Evolutionary conservation across 148 eudicot genomes (phyloP).

Genomic region (Amaranthus hypochondriacus): DNA sequence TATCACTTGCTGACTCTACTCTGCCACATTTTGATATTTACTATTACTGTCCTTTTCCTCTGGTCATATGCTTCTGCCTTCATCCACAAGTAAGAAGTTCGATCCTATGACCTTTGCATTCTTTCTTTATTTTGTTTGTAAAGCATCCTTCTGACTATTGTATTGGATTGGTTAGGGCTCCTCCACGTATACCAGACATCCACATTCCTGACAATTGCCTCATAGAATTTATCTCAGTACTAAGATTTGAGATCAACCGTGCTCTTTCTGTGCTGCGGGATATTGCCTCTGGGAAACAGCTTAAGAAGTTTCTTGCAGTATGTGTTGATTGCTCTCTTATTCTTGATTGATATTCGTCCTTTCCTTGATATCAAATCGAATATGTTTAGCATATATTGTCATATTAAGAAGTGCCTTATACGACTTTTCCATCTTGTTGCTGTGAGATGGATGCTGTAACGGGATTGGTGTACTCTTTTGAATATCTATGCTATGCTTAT

Average conservation of each 20-base stretch:
- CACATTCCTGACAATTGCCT: constrained; percentile 61
- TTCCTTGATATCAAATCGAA: not conserved
- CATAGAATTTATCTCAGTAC: constrained; percentile 59
- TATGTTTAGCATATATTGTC: not conserved
- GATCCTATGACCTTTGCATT: not conserved
- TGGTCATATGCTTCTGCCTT: constrained; percentile 84
- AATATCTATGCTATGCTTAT: not conserved
- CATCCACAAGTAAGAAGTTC: constrained; percentile 65
- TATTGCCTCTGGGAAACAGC: constrained; percentile 82
- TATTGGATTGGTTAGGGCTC: constrained; percentile 47
- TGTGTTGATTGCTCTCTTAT: constrained; percentile 24
- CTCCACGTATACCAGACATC: constrained; percentile 78
- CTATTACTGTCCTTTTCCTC: constrained; percentile 62
- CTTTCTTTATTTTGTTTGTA: not conserved
- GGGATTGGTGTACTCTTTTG: not conserved
- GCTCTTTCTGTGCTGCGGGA: constrained; percentile 61
- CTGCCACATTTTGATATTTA: constrained; percentile 73
- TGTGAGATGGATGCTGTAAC: too few species aligned
- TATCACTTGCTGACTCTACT: constrained; percentile 78
- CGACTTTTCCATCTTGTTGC: not conserved
- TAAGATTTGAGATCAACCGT: constrained; percentile 67
- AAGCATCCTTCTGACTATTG: not conserved
- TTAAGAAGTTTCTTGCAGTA: constrained; percentile 80
- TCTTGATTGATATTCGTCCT: not conserved
- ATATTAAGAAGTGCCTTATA: too few species aligned